Percentiles rank a stretch among this genome's conserved stretches.
Conservation (phyloP, 2,329 filamentous ascomycete genomes). For the Onygena corvina region DNA sequence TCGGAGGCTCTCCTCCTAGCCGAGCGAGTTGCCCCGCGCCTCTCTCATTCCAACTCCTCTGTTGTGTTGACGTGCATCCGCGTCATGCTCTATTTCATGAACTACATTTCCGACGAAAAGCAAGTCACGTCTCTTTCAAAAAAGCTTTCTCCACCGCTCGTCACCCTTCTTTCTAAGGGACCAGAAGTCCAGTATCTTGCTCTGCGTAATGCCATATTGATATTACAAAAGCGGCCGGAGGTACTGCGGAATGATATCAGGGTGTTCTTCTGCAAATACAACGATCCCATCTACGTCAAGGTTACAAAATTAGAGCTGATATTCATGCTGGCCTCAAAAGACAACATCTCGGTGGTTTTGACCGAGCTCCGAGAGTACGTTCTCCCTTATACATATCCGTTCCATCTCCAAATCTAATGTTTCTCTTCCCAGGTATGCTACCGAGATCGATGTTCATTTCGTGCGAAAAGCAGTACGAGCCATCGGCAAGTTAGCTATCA, state of each 20-base stretch:
- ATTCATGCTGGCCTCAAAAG: slow-evolving; percentile 94
- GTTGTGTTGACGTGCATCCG: slow-evolving; percentile 93
- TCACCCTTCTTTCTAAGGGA: slow-evolving; percentile 88
- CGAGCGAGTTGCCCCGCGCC: slow-evolving; percentile 84
- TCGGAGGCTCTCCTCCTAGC: slow-evolving; percentile 79
- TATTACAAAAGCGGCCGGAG: slow-evolving; percentile 82
- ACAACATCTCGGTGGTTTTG: slow-evolving; percentile 88
- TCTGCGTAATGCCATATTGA: slow-evolving; percentile 81
- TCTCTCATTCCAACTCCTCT: slow-evolving; percentile 93
- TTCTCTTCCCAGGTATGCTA: slow-evolving; percentile 55
- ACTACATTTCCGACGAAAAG: slow-evolving; percentile 89
- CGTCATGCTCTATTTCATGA: slow-evolving; percentile 95
- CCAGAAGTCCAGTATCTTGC: slow-evolving; percentile 98
- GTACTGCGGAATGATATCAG: slow-evolving; percentile 92
- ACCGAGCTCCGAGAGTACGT: slow-evolving; percentile 78
- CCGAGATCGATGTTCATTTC: slow-evolving; percentile 97
- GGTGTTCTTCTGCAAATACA: slow-evolving; percentile 99
- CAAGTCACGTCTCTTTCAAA: slow-evolving; percentile 76
- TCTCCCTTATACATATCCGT: neutral
- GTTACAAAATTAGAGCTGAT: slow-evolving; percentile 97
- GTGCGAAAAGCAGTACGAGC: slow-evolving; percentile 94
- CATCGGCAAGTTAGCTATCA: slow-evolving; percentile 96
- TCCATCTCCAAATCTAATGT: slow-evolving; percentile 5
- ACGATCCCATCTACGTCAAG: slow-evolving; percentile 98
- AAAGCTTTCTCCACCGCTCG: slow-evolving; percentile 87